These are phyloP conservation scores for Primulina huaijiensis DNA, from an alignment of 257 asterid species.

Conservation along the genomic window DNA sequence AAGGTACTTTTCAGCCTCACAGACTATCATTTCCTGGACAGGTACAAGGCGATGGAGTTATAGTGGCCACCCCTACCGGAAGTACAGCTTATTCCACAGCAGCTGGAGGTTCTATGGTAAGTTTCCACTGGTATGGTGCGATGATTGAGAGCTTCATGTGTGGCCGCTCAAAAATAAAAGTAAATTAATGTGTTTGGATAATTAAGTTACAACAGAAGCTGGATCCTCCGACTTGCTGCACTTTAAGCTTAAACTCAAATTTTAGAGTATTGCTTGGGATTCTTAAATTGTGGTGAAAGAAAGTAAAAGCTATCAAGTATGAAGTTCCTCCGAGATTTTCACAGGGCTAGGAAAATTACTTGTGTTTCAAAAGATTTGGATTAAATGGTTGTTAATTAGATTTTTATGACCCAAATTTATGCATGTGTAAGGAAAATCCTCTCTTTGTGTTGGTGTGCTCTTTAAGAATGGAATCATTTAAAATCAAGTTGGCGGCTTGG, in stretches of 20 bases:
- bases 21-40: constrained; percentile 30
- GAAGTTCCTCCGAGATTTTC: neutral
- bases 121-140: constrained; percentile 22
- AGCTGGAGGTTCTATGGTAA: constrained; percentile 99
- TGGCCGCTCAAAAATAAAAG: neutral
- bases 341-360: constrained; percentile 3
- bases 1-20: constrained; percentile 19
- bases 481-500: neutral
- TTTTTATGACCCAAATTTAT: neutral
- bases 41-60: constrained; percentile 99
- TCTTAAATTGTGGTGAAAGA: constrained; percentile 20
- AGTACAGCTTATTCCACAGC: constrained; percentile 99
- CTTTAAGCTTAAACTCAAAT: neutral
- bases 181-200: neutral
- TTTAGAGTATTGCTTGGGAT: neutral
- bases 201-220: neutral
- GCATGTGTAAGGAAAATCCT: neutral
- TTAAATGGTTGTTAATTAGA: constrained; percentile 1
- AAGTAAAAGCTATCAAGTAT: neutral
- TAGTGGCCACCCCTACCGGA: constrained; percentile 98
- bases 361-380: neutral
- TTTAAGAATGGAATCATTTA: neutral
- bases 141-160: constrained; percentile 1
- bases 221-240: neutral
- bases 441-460: neutral